phyloP scores from a whole-genome alignment of 805 yeast species.

The Naumovozyma castellii region DNA sequence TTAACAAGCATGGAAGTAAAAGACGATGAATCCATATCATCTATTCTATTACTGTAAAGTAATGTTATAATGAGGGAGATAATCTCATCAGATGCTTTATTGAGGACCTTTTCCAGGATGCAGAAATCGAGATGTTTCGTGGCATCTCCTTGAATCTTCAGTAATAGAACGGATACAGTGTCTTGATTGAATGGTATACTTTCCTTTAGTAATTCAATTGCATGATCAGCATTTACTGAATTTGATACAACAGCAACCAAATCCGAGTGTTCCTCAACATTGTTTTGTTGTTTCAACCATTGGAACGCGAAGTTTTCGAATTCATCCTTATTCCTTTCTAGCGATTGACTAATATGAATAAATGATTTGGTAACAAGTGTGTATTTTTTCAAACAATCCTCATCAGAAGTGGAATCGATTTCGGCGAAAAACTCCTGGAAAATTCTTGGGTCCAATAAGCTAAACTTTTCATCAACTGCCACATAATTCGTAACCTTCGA shows the following conservation, averaged over 20 bases:
- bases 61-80: constrained; percentile 1
- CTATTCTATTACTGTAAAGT: constrained; percentile 7
- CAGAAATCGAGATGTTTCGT: constrained; percentile 1
- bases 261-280: neutral
- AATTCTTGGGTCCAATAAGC: constrained; percentile 2
- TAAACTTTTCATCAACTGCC: constrained; percentile 4
- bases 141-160: neutral
- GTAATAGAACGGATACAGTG: neutral
- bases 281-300: constrained; percentile 2
- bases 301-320: constrained; percentile 5
- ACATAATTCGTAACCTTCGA: constrained; percentile 39
- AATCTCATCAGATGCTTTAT: neutral
- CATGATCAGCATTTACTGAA: neutral
- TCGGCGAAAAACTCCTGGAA: constrained; percentile 4
- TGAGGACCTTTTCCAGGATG: constrained; percentile 1
- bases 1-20: constrained; percentile 6
- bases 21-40: constrained; percentile 2
- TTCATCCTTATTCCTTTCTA: constrained; percentile 7
- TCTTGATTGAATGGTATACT: neutral
- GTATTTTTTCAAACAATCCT: constrained; percentile 12
- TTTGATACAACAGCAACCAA: neutral
- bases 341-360: constrained; percentile 31
- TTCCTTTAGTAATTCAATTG: neutral
- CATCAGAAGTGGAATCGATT: neutral
- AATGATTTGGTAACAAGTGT: constrained; percentile 27